Percentiles rank a stretch among this genome's conserved stretches.
These are phyloP conservation scores for Amphicarpaea edgeworthii DNA, from an alignment of 306 rosid species.

Conservation along the genomic window DNA sequence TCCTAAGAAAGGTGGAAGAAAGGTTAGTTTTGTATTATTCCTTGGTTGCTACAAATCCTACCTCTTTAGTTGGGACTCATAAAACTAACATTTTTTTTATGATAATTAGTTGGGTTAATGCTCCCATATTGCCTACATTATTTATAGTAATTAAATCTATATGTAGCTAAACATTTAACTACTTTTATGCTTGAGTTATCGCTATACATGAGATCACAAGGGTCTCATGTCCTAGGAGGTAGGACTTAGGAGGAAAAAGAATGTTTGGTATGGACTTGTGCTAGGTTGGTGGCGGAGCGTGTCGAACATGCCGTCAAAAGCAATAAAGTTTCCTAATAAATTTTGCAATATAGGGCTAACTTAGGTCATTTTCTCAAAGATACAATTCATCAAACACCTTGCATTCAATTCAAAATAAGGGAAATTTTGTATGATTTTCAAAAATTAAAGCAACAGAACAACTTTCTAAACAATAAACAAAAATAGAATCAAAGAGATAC, in stretches of 20 bases:
- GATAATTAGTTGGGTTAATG: not conserved
- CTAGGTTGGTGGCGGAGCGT: no score
- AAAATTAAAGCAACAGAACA: no score
- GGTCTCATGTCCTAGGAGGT: conserved; percentile 1
- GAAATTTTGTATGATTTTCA: no score
- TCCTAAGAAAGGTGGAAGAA: conserved; percentile 67
- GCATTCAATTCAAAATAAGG: no score
- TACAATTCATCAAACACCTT: no score
- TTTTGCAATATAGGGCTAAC: no score
- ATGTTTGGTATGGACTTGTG: not conserved
- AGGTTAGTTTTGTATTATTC: conserved; percentile 63
- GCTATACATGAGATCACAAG: not conserved
- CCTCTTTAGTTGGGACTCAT: not conserved
- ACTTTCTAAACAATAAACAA: no score
- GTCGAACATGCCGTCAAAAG: no score
- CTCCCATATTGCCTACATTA: not conserved
- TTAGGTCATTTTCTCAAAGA: no score
- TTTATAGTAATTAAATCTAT: not conserved
- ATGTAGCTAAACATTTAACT: not conserved
- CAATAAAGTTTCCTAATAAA: no score
- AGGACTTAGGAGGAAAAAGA: not conserved
- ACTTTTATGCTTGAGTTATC: conserved; percentile 5
- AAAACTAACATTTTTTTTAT: not conserved
- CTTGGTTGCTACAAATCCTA: not conserved
- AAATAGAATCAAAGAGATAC: no score